Base-by-base conservation (phyloP, 1,284 basidiomycete genomes). In the Malassezia equina region DNA sequence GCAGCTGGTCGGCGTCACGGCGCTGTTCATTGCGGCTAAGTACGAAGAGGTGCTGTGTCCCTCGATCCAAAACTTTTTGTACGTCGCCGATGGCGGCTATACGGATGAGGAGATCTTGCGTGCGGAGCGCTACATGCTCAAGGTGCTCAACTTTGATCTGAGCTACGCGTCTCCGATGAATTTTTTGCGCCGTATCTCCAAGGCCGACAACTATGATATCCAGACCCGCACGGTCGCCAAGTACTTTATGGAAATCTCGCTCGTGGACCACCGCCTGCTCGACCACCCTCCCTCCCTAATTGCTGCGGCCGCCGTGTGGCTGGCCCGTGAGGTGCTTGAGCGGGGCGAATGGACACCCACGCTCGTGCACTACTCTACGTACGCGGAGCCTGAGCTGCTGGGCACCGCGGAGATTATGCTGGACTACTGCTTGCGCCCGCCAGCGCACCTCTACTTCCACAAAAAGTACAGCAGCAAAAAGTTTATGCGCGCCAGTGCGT, bases 11-110 rank as follows among this genome's bases (percentile, higher is more conserved):
- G 93, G 94, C 56, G 81, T 95, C 58, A 90, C 90, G 5, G 88
- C 88, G 67, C 82, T 98, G 76, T 93, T 96, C 77, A 81, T 98
- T 61, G 84, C 93, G 0, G 83, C 88, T 45, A 98, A 98, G 77
- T 90, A 91, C 63, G 93, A 98, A 75, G 93, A 98, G 77, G 88
- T 94, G 60, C 82, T 95, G 55, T 85, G 90, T 28, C 93, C 93
- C 1, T 86, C 86, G 1, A 85, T 93, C 34, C 77, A 79, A 25
- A 88, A 94, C 78, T 91, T 95, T 75, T 79, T 93, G 65, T 63
- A 69, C 45, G 59, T 73, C 12, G 65, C 67, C 39, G 66, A 73
- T 47, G 67, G 67, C 36, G 67, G 65, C 13, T 71, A 70, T 40
- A 70, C 67, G 15, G 69, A 69, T 42, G 63, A 65, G 27, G 71